These are phyloP conservation scores for Yarrowia sp. DNA, from an alignment of 805 yeast genomes.

Conservation along the genomic window DNA sequence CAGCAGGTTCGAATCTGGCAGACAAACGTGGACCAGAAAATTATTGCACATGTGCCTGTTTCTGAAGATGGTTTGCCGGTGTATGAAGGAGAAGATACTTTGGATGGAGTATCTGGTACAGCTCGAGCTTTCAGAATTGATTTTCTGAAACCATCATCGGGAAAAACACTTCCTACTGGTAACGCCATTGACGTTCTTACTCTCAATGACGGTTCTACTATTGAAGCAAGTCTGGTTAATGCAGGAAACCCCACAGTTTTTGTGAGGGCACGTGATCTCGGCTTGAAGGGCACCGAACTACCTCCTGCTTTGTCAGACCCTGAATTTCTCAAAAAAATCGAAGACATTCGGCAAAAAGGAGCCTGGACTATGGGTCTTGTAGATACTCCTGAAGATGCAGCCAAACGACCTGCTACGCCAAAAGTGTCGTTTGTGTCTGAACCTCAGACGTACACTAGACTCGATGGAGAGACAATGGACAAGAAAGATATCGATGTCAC, in stretches of 20 bases:
- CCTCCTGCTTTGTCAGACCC: slow-evolving; percentile 18
- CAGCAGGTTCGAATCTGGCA: slow-evolving; percentile 24
- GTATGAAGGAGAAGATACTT: slow-evolving; percentile 3
- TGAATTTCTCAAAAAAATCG: slow-evolving; percentile 1
- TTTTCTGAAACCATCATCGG: slow-evolving; percentile 27
- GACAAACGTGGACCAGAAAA: not conserved
- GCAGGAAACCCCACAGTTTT: slow-evolving; percentile 21
- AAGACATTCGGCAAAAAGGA: slow-evolving; percentile 27
- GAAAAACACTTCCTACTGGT: slow-evolving; percentile 29
- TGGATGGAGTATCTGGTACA: slow-evolving; percentile 24
- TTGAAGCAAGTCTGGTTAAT: slow-evolving; percentile 4
- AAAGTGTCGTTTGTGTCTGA: slow-evolving; percentile 25
- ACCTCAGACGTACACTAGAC: slow-evolving; percentile 4
- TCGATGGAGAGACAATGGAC: not conserved
- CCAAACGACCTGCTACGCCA: slow-evolving; percentile 28
- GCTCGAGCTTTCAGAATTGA: slow-evolving; percentile 25
- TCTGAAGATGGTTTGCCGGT: slow-evolving; percentile 4
- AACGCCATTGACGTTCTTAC: not conserved
- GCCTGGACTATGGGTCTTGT: slow-evolving; percentile 28
- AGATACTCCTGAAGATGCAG: slow-evolving; percentile 24
- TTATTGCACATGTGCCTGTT: slow-evolving; percentile 20
- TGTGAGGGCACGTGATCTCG: slow-evolving; percentile 7
- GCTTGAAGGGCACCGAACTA: not conserved
- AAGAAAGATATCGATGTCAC: not conserved
- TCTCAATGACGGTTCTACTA: not conserved